A percentile compares a stretch with the other conserved stretches of the same genome.
These are phyloP conservation scores for Sporothrix luriei DNA, from an alignment of 2,329 filamentous ascomycete species.

Conservation along the genomic window DNA sequence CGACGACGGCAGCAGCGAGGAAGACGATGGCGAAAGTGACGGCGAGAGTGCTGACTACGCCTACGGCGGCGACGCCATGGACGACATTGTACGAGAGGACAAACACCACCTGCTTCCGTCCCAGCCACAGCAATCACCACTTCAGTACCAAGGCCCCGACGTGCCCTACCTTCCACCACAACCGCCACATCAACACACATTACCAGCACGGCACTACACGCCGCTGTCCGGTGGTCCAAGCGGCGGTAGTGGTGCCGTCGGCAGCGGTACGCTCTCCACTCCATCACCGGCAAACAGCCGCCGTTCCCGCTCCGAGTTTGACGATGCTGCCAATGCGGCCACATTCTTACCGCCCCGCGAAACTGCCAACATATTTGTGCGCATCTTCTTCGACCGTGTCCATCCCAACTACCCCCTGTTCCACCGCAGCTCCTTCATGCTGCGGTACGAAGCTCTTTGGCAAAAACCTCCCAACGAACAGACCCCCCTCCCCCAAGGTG, in stretches of 20 bases:
- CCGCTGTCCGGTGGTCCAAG: background rate
- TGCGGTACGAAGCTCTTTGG: slow-evolving; percentile 34
- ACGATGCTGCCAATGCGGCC: slow-evolving; percentile 28
- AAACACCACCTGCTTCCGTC: background rate
- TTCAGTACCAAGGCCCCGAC: slow-evolving; percentile 1
- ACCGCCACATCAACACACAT: background rate
- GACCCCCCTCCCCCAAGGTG: background rate
- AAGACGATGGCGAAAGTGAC: slow-evolving; percentile 12
- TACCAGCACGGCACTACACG: slow-evolving; percentile 7
- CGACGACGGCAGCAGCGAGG: slow-evolving; percentile 9
- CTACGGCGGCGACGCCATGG: slow-evolving; percentile 25
- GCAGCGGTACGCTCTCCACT: background rate
- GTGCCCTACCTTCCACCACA: background rate
- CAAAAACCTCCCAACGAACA: slow-evolving; percentile 11
- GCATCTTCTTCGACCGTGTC: slow-evolving; percentile 35
- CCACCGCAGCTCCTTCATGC: slow-evolving; percentile 28
- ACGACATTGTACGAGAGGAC: slow-evolving; percentile 20
- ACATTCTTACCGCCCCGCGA: slow-evolving; percentile 33
- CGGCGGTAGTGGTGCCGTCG: background rate
- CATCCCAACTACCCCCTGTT: slow-evolving; percentile 36
- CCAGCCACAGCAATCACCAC: background rate
- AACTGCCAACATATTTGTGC: slow-evolving; percentile 34
- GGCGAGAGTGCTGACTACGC: background rate
- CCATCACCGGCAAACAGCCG: slow-evolving; percentile 29
- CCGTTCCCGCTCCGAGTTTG: slow-evolving; percentile 27